Base-by-base conservation (phyloP, 1,284 basidiomycete species). In the Grifola frondosa region DNA sequence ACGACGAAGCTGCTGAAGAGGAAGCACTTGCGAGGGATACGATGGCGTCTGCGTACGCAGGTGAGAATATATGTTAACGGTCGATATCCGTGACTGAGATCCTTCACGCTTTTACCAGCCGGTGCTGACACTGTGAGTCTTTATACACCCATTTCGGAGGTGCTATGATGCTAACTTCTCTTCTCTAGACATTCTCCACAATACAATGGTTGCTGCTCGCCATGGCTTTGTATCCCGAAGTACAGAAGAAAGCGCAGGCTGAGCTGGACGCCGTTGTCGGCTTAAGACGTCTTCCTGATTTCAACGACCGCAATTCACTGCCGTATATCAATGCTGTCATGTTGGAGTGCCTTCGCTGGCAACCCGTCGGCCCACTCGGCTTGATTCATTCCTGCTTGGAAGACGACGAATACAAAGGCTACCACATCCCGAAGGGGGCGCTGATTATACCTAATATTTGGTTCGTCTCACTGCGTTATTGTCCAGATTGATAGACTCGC, bases 281-380 rank as follows among this genome's bases (percentile, higher is more conserved):
- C 5, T 19, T 26, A 1, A 52, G 56, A 8, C 52, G 63, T 15
- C 45, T 68, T 1, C 68, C 68, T 0, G 49, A 48, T 2, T 60
- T 67, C 28, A 48, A 48, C 3, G 66, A 70, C 40, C 25, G 51
- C 9, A 35, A 42, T 1, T 37, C 42, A 4, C 45, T 69, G 13
- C 60, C 63, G 0, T 68, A 66, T 44, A 43, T 66, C 6, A 44
- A 46, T n/a, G 63, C 61, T 2, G 39, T 63, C 10, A 46, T 66
- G 3, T 59, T 64, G 35, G 68, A 70, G 41, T 49, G 60, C 1
- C 12, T 68, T 16, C 50, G 66, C 11, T 68, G 66, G 66, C 44
- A 51, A 22, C 35, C 41, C 17, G 46, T 54, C 11, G 37, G 40
- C 3, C 55, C 52, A 2, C 37, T 55, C 17, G 59, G 50, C 2